Evolutionary conservation across 331 rosid genomes (phyloP).

Genomic region (Spiraea crenata): DNA sequence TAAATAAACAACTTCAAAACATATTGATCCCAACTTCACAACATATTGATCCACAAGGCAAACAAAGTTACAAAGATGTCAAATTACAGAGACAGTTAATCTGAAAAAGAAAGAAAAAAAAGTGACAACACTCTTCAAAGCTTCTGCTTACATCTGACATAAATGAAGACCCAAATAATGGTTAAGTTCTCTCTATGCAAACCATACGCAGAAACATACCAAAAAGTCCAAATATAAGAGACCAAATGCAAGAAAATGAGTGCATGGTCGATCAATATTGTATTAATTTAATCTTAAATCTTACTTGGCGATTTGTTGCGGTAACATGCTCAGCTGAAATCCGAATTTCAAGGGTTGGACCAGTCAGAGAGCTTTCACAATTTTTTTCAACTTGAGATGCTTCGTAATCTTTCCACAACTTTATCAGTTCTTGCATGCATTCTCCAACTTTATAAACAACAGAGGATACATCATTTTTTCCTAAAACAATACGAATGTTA

Average conservation of each 20-base stretch:
- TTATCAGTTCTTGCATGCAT: conserved; percentile 88
- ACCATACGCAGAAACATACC: neutral
- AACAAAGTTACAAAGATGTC: neutral
- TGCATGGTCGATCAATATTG: neutral
- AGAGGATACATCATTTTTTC: conserved; percentile 69
- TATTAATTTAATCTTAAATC: conserved; percentile 22
- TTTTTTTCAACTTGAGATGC: conserved; percentile 54
- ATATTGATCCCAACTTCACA: no score
- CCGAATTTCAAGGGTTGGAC: conserved; percentile 84
- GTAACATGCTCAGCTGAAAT: conserved; percentile 89
- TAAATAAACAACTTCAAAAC: neutral
- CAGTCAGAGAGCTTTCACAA: conserved; percentile 55
- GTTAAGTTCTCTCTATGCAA: neutral
- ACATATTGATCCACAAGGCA: neutral
- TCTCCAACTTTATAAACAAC: conserved; percentile 88
- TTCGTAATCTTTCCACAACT: conserved; percentile 79
- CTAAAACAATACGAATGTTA: conserved; percentile 46
- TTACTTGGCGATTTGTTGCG: conserved; percentile 94
- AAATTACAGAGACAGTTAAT: neutral
- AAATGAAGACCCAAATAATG: neutral
- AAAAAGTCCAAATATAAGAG: neutral
- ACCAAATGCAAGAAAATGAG: conserved; percentile 11
- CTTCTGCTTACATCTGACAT: neutral
- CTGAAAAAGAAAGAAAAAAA: neutral
- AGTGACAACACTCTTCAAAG: neutral